phyloP scores from a whole-genome alignment of 2,329 filamentous ascomycete genomes.

The Fusarium hostae region DNA sequence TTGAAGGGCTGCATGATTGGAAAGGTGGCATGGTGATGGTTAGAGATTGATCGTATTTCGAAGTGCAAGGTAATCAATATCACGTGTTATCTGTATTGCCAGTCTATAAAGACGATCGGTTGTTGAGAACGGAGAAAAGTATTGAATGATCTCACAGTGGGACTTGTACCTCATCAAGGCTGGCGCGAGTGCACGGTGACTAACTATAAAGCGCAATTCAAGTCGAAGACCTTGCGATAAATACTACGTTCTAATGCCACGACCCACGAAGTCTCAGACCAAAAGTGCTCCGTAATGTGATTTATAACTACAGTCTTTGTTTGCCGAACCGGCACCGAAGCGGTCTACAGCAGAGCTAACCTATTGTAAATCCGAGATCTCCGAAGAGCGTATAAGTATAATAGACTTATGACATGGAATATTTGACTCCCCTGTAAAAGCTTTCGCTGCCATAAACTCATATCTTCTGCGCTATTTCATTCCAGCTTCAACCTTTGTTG shows the following conservation, averaged over 20 bases:
- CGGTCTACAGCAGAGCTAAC: not conserved
- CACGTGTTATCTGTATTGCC: rapidly evolving
- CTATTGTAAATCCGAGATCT: not conserved
- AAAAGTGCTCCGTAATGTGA: no score
- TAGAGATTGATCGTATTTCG: not conserved
- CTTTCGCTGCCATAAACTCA: no score
- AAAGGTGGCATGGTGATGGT: constrained; percentile 14
- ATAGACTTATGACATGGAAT: no score
- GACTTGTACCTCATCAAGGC: no score
- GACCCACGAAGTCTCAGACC: no score
- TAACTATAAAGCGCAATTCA: no score
- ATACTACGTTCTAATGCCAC: no score
- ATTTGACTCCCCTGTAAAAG: no score
- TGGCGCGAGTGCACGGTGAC: no score
- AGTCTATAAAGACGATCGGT: rapidly evolving
- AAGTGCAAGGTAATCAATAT: rapidly evolving
- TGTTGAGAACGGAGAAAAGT: not conserved
- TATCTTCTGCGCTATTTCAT: not conserved
- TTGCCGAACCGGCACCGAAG: not conserved
- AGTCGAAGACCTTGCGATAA: no score
- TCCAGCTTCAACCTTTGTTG: no score
- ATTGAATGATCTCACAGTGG: not conserved
- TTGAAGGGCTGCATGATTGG: not conserved
- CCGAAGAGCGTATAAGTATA: not conserved
- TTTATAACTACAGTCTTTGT: rapidly evolving